Percentiles rank a stretch among this genome's conserved stretches.
phyloP scores from a whole-genome alignment of 2,329 filamentous ascomycete genomes.

The Pseudovirgaria hyperparasitica region DNA sequence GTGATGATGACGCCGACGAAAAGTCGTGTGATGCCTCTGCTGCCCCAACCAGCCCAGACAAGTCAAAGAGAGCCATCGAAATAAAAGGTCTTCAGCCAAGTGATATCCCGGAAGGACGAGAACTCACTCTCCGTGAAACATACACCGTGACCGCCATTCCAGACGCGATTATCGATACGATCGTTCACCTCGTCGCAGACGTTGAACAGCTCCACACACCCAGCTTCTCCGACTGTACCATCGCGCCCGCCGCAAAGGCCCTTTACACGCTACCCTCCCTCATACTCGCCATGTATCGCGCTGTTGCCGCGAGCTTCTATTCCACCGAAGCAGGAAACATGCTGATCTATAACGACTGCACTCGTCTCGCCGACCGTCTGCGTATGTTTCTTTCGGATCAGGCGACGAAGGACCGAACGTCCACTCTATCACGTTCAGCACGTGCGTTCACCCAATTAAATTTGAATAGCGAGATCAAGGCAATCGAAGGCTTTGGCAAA shows the following conservation, averaged over 20 bases:
- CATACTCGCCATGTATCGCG: slow-evolving; percentile 65
- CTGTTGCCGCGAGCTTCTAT: slow-evolving; percentile 65
- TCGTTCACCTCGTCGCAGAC: slow-evolving; percentile 38
- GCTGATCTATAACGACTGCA: slow-evolving; percentile 53
- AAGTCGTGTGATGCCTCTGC: slow-evolving; percentile 7
- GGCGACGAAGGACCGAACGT: slow-evolving; percentile 19
- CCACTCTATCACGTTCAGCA: slow-evolving; percentile 15
- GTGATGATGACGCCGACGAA: slow-evolving; percentile 42
- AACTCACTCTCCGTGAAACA: slow-evolving; percentile 69
- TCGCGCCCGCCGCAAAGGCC: slow-evolving; percentile 54
- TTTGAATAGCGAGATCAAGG: slow-evolving; percentile 41
- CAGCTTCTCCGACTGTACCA: slow-evolving; percentile 34
- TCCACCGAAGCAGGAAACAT: slow-evolving; percentile 47
- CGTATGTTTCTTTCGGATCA: slow-evolving; percentile 34
- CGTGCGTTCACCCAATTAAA: slow-evolving; percentile 28
- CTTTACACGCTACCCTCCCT: slow-evolving; percentile 62
- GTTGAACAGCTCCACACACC: slow-evolving; percentile 42
- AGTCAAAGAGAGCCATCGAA: slow-evolving; percentile 13
- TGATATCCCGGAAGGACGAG: slow-evolving; percentile 30
- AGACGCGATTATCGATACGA: slow-evolving; percentile 57
- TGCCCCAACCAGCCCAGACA: slow-evolving; percentile 5
- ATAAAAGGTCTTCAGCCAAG: slow-evolving; percentile 3
- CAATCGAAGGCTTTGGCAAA: slow-evolving; percentile 46
- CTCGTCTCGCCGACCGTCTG: slow-evolving; percentile 43
- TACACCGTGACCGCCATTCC: slow-evolving; percentile 87